Percentiles rank a stretch among this genome's conserved stretches.
phyloP scores from a whole-genome alignment of 495 filamentous ascomycete species.

The Xylaria bambusicola region DNA sequence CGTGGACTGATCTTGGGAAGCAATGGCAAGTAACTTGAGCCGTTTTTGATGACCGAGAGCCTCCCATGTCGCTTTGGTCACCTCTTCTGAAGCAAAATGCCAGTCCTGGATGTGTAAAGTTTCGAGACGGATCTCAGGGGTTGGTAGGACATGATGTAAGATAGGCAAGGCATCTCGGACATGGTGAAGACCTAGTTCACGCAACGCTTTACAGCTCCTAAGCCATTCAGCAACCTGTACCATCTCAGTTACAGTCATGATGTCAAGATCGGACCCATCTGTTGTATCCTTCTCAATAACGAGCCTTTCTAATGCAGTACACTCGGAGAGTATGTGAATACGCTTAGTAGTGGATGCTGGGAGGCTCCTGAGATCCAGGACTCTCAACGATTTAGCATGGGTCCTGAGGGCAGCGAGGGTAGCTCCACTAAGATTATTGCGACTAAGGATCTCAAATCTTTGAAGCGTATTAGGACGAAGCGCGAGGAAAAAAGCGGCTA shows the following conservation, averaged over 20 bases:
- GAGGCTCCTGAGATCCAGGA: slow-evolving; percentile 57
- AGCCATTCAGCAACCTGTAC: slow-evolving; percentile 57
- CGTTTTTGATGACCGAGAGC: slow-evolving; percentile 28
- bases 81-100: neutral
- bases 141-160: slow-evolving; percentile 51
- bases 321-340: slow-evolving; percentile 51
- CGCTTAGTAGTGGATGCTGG: slow-evolving; percentile 46
- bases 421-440: slow-evolving; percentile 51
- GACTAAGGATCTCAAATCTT: slow-evolving; percentile 59
- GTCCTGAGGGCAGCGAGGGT: slow-evolving; percentile 59
- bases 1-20: slow-evolving; percentile 40
- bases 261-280: slow-evolving; percentile 41
- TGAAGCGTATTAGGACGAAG: slow-evolving; percentile 60
- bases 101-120: slow-evolving; percentile 26
- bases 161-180: slow-evolving; percentile 55
- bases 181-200: slow-evolving; percentile 49
- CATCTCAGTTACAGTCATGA: slow-evolving; percentile 50
- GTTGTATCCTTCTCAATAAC: slow-evolving; percentile 43
- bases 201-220: slow-evolving; percentile 55
- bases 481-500: slow-evolving; percentile 60
- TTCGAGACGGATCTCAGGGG: slow-evolving; percentile 30
- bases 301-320: slow-evolving; percentile 55
- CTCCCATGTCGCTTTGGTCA: slow-evolving; percentile 6
- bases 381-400: slow-evolving; percentile 59
- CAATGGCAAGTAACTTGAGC: slow-evolving; percentile 40